Evolutionary conservation across 805 yeast species (phyloP).

Genomic region (Pichia cabralensis): DNA sequence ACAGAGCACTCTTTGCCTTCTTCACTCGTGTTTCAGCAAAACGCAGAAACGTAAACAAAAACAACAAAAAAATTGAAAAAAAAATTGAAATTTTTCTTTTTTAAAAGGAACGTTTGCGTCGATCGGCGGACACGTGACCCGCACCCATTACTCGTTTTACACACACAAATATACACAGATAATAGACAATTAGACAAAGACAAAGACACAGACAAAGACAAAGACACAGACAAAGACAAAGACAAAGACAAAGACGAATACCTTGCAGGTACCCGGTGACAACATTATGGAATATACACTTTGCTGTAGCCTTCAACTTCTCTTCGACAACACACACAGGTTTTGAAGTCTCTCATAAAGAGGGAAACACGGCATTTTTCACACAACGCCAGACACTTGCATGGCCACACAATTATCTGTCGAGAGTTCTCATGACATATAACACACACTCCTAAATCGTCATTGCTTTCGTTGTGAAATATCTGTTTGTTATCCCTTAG

Average conservation of each 20-base stretch:
- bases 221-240: too few species aligned
- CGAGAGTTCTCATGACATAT: slow-evolving; percentile 71
- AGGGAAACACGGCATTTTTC: slow-evolving; percentile 71
- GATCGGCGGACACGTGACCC: too few species aligned
- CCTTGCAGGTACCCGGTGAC: background rate
- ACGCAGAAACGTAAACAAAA: background rate
- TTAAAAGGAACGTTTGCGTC: too few species aligned
- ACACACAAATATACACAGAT: background rate
- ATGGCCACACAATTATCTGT: slow-evolving; percentile 85
- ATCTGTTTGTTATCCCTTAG: slow-evolving; percentile 9
- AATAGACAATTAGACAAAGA: too few species aligned
- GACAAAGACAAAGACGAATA: too few species aligned
- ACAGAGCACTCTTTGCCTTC: background rate
- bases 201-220: too few species aligned
- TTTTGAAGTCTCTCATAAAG: slow-evolving; percentile 60
- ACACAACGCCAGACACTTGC: slow-evolving; percentile 81
- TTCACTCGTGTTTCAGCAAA: background rate
- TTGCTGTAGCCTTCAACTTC: slow-evolving; percentile 59
- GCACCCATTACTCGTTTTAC: background rate
- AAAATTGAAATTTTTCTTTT: background rate
- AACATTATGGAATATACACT: slow-evolving; percentile 39
- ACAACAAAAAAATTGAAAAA: too few species aligned
- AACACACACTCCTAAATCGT: slow-evolving; percentile 49
- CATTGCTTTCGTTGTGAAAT: slow-evolving; percentile 13
- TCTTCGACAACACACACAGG: slow-evolving; percentile 79